phyloP scores from a whole-genome alignment of 768 basidiomycete genomes.

The Chalciporus sphaerocephalus region DNA sequence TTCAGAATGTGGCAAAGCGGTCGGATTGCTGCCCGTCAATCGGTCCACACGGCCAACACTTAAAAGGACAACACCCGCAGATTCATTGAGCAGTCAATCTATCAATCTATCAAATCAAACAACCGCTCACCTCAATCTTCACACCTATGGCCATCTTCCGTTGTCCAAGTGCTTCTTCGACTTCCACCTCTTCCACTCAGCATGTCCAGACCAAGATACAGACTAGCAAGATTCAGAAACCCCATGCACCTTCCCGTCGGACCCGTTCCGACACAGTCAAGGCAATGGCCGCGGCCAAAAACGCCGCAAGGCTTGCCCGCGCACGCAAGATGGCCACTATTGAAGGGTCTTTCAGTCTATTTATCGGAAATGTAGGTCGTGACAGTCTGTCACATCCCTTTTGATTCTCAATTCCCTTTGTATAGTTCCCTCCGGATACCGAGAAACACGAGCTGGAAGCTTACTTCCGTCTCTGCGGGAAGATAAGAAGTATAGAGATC shows the following conservation, averaged over 20 bases:
- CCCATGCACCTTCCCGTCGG: conserved; percentile 5
- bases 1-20: conserved; percentile 7
- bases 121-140: neutral
- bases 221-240: conserved; percentile 8
- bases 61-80: conserved; percentile 16
- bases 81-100: neutral
- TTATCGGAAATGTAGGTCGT: conserved; percentile 58
- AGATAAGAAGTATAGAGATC: conserved; percentile 19
- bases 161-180: conserved; percentile 16
- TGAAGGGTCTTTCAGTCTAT: conserved; percentile 36
- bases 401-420: conserved; percentile 2
- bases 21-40: neutral
- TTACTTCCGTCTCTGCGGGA: conserved; percentile 25
- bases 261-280: conserved; percentile 13
- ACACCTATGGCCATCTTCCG: conserved; percentile 17
- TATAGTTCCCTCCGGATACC: conserved; percentile 32
- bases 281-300: conserved; percentile 12
- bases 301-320: conserved; percentile 14
- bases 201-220: conserved; percentile 7
- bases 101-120: neutral
- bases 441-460: conserved; percentile 21
- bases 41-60: conserved; percentile 1
- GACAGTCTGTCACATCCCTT: neutral
- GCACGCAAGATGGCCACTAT: conserved; percentile 4
- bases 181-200: conserved; percentile 2